Evolutionary conservation across 2,329 filamentous ascomycete species (phyloP), one percentile per base, ranked within the genome.

Genomic region (Fragosphaeria purpurea): DNA sequence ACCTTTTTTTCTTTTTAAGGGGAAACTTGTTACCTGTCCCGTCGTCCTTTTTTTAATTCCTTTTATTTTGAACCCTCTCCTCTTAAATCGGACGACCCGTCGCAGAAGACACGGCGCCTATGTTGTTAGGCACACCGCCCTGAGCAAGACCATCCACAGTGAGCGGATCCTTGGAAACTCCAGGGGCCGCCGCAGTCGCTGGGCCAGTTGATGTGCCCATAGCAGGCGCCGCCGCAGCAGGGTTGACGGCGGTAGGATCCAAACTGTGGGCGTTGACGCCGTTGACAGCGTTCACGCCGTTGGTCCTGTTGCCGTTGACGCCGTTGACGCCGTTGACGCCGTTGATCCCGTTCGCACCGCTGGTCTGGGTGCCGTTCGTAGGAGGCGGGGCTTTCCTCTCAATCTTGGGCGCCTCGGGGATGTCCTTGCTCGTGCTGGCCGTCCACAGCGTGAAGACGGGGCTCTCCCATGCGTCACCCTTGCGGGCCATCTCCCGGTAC

Each of bases 381-480:
- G 22, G 22, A 22, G 43, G 12, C 34, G 51, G 41, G 41, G 30
- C 54, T 67, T 79, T 80, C 53, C 70, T 69, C 52, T 69, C 65
- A 10, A 81, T 68, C 51, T 68, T 64, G 31, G 76, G 76, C 3
- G 75, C 70, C n/a, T 62, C 64, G 2, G 90, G 89, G 42, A 96
- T 76, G 61, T 85, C 79, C 31, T 70, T 75, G 41, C 86, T 88
- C 68, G 84, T 82, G 50, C 78, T 73, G 9, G 90, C 89, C 42
- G 71, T 77, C 45, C 93, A 91, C 59, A 97, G 85, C 53, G 81
- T 84, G 73, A 98, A 98, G 61, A 98, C 82, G 8, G 91, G 88
- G 54, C 86, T 94, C 74, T 95, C 85, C 93, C 93, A 98, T 67
- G 82, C 84, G 50, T 95, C 86, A 48, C 93, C 93, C 79, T 93